Percentiles rank a stretch among this genome's conserved stretches.
Conservation (phyloP, 2,329 filamentous ascomycete genomes). For the Aspergillus sp. region DNA sequence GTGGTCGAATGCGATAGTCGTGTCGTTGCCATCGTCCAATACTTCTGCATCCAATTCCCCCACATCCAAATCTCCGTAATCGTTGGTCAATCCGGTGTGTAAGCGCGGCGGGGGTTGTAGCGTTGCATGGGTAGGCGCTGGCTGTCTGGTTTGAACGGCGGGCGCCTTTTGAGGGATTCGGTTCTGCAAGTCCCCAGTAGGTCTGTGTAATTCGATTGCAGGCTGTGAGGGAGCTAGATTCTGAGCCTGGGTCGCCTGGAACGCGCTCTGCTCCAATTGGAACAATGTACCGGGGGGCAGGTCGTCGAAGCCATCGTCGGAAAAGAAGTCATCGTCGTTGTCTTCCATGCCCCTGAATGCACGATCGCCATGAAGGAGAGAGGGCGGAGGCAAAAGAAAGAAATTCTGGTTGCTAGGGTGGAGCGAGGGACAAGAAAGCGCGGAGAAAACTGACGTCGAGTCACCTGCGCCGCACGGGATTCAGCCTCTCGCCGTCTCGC, state of each 20-base stretch:
- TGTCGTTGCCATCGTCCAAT: slow-evolving; percentile 34
- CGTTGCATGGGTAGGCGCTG: slow-evolving; percentile 13
- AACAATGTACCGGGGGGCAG: slow-evolving; percentile 43
- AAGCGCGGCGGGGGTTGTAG: slow-evolving; percentile 29
- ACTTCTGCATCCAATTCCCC: slow-evolving; percentile 45
- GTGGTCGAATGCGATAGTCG: slow-evolving; percentile 13
- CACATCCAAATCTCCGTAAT: slow-evolving; percentile 44
- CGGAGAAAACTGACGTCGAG: slow-evolving; percentile 8
- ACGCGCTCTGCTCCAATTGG: slow-evolving; percentile 48
- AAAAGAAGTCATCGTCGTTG: slow-evolving; percentile 49
- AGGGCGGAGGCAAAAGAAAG: neutral
- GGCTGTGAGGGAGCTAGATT: slow-evolving; percentile 20
- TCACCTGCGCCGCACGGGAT: slow-evolving; percentile 13
- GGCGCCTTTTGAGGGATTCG: slow-evolving; percentile 4
- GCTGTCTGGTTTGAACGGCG: slow-evolving; percentile 1
- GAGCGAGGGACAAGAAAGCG: slow-evolving; percentile 1
- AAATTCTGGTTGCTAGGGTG: neutral
- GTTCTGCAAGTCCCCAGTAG: slow-evolving; percentile 2
- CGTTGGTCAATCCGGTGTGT: slow-evolving; percentile 38
- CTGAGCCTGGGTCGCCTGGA: slow-evolving; percentile 42
- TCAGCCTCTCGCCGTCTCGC: slow-evolving; percentile 9
- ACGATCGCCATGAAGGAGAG: slow-evolving; percentile 30
- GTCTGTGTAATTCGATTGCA: neutral
- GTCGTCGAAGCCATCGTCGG: slow-evolving; percentile 47
- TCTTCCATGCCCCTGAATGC: slow-evolving; percentile 44